Evolutionary conservation across 305 asterid species (phyloP).

Genomic region (Fraxinus sp.): DNA sequence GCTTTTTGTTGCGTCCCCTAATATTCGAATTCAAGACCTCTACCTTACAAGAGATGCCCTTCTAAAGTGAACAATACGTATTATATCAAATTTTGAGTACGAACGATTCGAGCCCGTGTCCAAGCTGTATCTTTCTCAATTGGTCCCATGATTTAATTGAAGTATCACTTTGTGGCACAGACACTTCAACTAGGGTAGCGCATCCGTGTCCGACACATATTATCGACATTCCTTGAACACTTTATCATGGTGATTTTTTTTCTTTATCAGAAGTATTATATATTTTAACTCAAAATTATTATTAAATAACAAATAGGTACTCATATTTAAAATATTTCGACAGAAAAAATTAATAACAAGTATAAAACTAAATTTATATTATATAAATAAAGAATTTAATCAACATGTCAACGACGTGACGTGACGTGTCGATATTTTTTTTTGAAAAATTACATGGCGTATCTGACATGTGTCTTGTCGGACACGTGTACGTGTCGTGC

Average conservation of each 20-base stretch:
- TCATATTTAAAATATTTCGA: background rate
- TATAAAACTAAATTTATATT: no score
- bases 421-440: background rate
- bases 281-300: background rate
- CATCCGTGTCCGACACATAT: background rate
- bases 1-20: background rate
- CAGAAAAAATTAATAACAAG: background rate
- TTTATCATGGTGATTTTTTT: background rate
- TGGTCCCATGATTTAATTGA: background rate
- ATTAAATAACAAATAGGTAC: background rate
- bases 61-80: background rate
- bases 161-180: background rate
- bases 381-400: no score
- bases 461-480: background rate
- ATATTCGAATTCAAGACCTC: background rate
- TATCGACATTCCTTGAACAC: background rate
- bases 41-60: background rate
- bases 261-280: no score
- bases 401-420: background rate
- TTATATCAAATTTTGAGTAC: background rate
- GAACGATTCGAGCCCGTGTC: background rate
- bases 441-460: background rate
- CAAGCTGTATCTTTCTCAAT: background rate
- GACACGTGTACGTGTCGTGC: background rate
- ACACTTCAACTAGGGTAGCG: background rate